Conservation (phyloP, 768 basidiomycete genomes). For the Heimioporus sp. region DNA sequence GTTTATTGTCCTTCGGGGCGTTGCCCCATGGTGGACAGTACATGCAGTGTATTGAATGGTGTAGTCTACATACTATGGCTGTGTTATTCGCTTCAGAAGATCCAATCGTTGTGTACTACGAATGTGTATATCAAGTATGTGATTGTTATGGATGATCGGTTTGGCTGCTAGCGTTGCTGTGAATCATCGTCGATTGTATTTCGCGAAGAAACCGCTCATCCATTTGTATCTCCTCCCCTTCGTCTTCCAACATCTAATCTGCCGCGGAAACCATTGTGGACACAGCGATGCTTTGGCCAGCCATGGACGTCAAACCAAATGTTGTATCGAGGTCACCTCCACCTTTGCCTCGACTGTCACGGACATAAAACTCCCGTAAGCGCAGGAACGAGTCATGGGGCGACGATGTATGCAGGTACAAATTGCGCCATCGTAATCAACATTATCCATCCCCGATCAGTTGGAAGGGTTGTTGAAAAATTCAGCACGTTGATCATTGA, state of each 20-base stretch:
- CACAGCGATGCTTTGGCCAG: too few relatives aligned
- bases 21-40: too few relatives aligned
- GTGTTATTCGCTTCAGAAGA: too few relatives aligned
- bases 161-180: too few relatives aligned
- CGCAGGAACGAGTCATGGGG: not conserved
- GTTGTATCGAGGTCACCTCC: not conserved
- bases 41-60: too few relatives aligned
- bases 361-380: not conserved
- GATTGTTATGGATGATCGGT: too few relatives aligned
- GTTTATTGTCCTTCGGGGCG: too few relatives aligned
- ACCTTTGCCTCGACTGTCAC: not conserved
- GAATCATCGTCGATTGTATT: too few relatives aligned
- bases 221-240: not conserved
- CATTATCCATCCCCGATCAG: not conserved
- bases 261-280: too few relatives aligned
- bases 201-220: not conserved
- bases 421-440: not conserved
- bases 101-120: too few relatives aligned
- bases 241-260: not conserved
- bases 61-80: too few relatives aligned
- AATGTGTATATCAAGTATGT: too few relatives aligned
- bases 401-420: not conserved
- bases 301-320: not conserved
- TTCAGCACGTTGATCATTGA: not conserved
- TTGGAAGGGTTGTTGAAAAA: not conserved